Percentiles rank a stretch among this genome's conserved stretches.
Evolutionary conservation across 257 asterid species (phyloP).

Genomic region (Pogostemon cablin): DNA sequence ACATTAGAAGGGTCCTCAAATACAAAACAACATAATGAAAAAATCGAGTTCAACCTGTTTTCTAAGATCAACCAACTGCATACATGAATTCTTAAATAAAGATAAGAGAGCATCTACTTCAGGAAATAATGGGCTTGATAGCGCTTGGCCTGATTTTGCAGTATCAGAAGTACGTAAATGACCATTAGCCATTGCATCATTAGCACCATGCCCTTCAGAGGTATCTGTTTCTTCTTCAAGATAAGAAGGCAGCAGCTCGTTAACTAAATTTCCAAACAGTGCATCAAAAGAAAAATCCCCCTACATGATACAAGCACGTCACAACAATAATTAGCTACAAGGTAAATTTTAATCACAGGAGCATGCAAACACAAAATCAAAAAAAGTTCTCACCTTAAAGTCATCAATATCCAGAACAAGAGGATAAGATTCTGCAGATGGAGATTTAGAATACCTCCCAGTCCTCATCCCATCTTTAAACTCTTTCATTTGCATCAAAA

Average conservation of each 20-base stretch:
- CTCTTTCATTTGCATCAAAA: slow-evolving; percentile 75
- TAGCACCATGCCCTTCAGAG: slow-evolving; percentile 68
- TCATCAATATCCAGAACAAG: slow-evolving; percentile 91
- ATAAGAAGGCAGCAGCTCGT: slow-evolving; percentile 86
- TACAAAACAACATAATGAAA: slow-evolving; percentile 3
- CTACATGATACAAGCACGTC: slow-evolving; percentile 45
- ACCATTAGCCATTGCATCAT: slow-evolving; percentile 69
- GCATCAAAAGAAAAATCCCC: slow-evolving; percentile 97
- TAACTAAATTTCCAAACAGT: slow-evolving; percentile 86
- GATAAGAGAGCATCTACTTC: slow-evolving; percentile 89
- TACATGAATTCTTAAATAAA: slow-evolving; percentile 80
- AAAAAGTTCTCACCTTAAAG: slow-evolving; percentile 70
- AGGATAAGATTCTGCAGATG: slow-evolving; percentile 56
- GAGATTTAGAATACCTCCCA: slow-evolving; percentile 57
- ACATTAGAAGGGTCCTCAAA: slow-evolving; percentile 34
- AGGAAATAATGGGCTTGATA: slow-evolving; percentile 75
- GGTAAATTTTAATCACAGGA: slow-evolving; percentile 20
- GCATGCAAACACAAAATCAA: slow-evolving; percentile 16
- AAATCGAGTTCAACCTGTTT: slow-evolving; percentile 57
- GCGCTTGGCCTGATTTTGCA: slow-evolving; percentile 59
- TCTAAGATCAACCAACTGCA: slow-evolving; percentile 84
- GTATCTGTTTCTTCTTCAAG: slow-evolving; percentile 71
- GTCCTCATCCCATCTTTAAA: slow-evolving; percentile 55
- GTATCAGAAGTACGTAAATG: slow-evolving; percentile 70
- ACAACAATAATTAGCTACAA: slow-evolving; percentile 30